Evolutionary conservation across 495 filamentous ascomycete species (phyloP), one percentile per base, ranked within the genome.

Genomic region (Hyphodiscus hymeniophilus): DNA sequence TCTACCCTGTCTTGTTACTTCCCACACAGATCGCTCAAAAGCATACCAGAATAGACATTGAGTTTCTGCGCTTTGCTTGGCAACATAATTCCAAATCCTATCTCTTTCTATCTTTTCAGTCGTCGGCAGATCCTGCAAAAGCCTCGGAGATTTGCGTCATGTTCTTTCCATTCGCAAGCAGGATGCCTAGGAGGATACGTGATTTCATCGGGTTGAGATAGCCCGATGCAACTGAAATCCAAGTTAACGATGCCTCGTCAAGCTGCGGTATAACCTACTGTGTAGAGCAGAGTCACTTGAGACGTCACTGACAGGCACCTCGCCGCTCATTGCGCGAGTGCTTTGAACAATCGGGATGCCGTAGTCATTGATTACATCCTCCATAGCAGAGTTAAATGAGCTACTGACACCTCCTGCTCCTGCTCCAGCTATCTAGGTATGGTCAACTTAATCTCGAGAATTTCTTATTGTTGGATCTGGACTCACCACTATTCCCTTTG

Each of bases 281-380:
- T 56, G 50, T 30, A 52, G 47, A 5, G 42, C 38, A 18, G 23
- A 45, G 12, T 47, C 34, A 15, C 46, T 49, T 10, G 40, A 48
- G 34, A 52, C 41, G 38, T 55, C 55, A n/a, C 56, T 55, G 22
- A 51, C 46, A 3, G 62, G 62, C 2, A 67, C 64, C 32, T 66
- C 60, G 7, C 62, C 62, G 42, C 59, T 64, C 2, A 57, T 61
- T 8, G 62, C 63, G 17, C 66, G 35, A 56, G 69, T 48, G 10
- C 65, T 66, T 48, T 68, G 65, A 42, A 70, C 67, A 10, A 70
- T 50, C 2, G 68, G 58, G 0, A 66, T 65, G 7, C 57, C 47
- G 47, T 71, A 68, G 48, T 66, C 71, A 10, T 66, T 65, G 1
- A 71, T 60, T 2, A 68, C 67, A 18, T 68, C 69, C 34, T 73